Base-by-base conservation (phyloP, 2,329 filamentous ascomycete species). In the Cercospora canescens region DNA sequence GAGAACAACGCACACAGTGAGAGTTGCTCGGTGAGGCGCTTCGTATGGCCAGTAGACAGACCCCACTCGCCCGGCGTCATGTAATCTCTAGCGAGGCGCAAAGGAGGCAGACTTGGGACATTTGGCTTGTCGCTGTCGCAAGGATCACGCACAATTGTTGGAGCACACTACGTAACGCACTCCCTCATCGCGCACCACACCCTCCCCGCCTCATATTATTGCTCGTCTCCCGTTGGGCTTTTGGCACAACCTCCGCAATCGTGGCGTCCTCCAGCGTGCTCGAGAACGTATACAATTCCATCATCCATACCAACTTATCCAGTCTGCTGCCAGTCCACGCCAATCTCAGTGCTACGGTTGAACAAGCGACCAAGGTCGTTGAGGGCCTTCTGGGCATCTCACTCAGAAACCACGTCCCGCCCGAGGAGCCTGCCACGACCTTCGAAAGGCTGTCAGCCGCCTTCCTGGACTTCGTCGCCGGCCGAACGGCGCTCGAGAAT, bases 401-500 rank as follows among this genome's bases (percentile, higher is more conserved):
- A 30, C 52, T 58, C 35, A 54, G 48, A 28, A 35, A 32, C 34
- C 26, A 48, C 50, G 37, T 60, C 60, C 30, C 52, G 26, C 16
- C 63, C 30, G 59, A 58, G 26, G 60, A 65, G 45, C 62, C 63
- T 16, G 54, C 58, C 16, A 66, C 62, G n/a, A 30, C 69, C 14
- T 60, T 61, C 50, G 67, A 71, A 52, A 60, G 59, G 45, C 32
- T 68, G 37, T 59, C 60, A 12, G 50, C 55, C 26, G 30, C 45
- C 57, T 39, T 73, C 50, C 62, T 71, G 32, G 67, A 73, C 60
- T 71, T 74, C 64, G 65, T 75, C 37, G 62, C 69, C 48, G 62
- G 60, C 39, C 73, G 74, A 37, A 69, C 71, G 26, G 37, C 73
- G 4, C 66, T 76, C 28, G 75, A 78, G 63, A 74, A 74, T 69